Evolutionary conservation across 2,329 filamentous ascomycete genomes (phyloP).

Genomic region (Colletotrichum ledebouriae): DNA sequence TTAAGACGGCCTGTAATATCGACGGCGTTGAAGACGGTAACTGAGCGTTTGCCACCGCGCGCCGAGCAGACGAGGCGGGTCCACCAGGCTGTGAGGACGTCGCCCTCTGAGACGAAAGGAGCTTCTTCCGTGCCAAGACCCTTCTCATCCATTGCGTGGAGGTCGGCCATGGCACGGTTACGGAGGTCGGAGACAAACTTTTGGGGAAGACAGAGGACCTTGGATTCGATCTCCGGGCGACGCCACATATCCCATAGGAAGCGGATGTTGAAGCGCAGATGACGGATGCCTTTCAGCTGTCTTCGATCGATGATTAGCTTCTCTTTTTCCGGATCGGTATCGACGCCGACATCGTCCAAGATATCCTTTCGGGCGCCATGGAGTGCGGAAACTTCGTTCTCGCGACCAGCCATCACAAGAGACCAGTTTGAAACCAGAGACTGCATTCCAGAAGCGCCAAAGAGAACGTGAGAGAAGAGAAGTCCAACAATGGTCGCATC

Average conservation of each 20-base stretch:
- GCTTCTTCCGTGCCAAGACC: slow-evolving; percentile 33
- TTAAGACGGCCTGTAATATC: slow-evolving; percentile 48
- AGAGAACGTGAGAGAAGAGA: slow-evolving; percentile 61
- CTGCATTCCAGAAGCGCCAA: slow-evolving; percentile 60
- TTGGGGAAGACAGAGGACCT: slow-evolving; percentile 56
- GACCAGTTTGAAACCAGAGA: slow-evolving; percentile 62
- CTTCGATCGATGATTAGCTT: slow-evolving; percentile 46
- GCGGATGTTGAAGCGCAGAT: slow-evolving; percentile 51
- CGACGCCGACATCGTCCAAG: slow-evolving; percentile 46
- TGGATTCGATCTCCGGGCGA: slow-evolving; percentile 50
- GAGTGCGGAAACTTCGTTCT: slow-evolving; percentile 56
- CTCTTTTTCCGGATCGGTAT: slow-evolving; percentile 46
- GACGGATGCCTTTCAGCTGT: slow-evolving; percentile 46
- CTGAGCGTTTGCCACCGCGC: slow-evolving; percentile 39
- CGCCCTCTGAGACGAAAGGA: slow-evolving; percentile 61
- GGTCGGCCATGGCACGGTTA: slow-evolving; percentile 49
- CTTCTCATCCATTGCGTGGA: slow-evolving; percentile 41
- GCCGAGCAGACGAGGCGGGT: slow-evolving; percentile 44
- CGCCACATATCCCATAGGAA: slow-evolving; percentile 52
- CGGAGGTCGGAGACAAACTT: slow-evolving; percentile 49
- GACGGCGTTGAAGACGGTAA: slow-evolving; percentile 47
- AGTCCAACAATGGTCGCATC: slow-evolving; percentile 64
- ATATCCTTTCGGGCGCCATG: slow-evolving; percentile 53
- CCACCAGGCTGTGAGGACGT: slow-evolving; percentile 60
- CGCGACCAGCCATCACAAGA: slow-evolving; percentile 57